These are phyloP conservation scores for Leccinum imitatum DNA, from an alignment of 768 basidiomycete genomes.

Conservation along the genomic window DNA sequence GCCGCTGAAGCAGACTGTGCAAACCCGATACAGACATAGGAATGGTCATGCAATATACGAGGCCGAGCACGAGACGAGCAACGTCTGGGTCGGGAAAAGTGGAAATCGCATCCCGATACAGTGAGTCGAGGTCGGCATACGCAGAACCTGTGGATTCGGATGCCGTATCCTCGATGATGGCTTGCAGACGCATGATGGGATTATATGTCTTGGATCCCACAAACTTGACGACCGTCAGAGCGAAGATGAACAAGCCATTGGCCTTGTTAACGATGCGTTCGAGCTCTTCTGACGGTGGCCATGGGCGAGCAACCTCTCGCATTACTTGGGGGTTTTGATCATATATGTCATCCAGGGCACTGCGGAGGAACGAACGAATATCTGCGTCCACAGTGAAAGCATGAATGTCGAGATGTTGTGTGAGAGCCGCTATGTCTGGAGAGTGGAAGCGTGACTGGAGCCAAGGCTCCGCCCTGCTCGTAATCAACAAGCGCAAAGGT, in stretches of 20 bases:
- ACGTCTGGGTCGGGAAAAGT: slow-evolving; percentile 17
- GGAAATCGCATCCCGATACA: slow-evolving; percentile 18
- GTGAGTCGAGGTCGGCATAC: slow-evolving; percentile 17
- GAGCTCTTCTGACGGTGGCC: slow-evolving; percentile 25
- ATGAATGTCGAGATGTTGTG: slow-evolving; percentile 17
- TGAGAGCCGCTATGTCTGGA: slow-evolving; percentile 13
- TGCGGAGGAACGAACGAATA: slow-evolving; percentile 21
- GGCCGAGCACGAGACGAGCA: slow-evolving; percentile 17
- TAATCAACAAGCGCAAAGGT: too few relatives aligned
- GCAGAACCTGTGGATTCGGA: slow-evolving; percentile 2
- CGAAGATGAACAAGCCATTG: slow-evolving; percentile 28
- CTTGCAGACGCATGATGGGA: slow-evolving; percentile 17
- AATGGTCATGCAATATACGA: slow-evolving; percentile 18
- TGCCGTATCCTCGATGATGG: slow-evolving; percentile 11
- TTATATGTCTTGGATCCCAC: slow-evolving; percentile 21
- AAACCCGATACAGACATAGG: slow-evolving; percentile 14
- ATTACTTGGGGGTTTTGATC: slow-evolving; percentile 12
- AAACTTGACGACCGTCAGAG: slow-evolving; percentile 29
- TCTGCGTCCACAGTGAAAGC: slow-evolving; percentile 23
- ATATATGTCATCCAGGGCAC: slow-evolving; percentile 15
- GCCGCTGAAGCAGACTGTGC: slow-evolving; percentile 9
- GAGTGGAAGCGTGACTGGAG: slow-evolving; percentile 12
- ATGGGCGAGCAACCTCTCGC: slow-evolving; percentile 11
- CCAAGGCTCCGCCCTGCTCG: too few relatives aligned
- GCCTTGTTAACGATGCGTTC: slow-evolving; percentile 20